phyloP scores from a whole-genome alignment of 2,329 filamentous ascomycete species.

The Venturia effusa region DNA sequence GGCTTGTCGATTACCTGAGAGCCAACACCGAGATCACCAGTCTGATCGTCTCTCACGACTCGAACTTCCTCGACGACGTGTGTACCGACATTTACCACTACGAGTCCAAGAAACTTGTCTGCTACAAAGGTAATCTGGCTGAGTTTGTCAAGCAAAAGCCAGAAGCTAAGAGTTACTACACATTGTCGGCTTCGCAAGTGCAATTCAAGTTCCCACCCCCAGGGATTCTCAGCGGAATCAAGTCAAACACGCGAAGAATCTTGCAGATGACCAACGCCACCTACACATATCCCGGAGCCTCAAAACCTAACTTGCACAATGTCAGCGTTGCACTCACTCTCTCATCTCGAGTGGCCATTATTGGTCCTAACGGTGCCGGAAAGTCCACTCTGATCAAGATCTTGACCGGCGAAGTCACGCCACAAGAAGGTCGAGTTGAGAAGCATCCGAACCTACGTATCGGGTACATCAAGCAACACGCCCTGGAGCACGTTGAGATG shows the following conservation, averaged over 20 bases:
- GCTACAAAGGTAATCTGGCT: conserved; percentile 72
- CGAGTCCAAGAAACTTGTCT: conserved; percentile 89
- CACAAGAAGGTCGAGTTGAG: conserved; percentile 75
- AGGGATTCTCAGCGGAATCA: conserved; percentile 88
- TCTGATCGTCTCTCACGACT: conserved; percentile 97
- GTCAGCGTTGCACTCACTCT: conserved; percentile 81
- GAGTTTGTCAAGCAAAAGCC: conserved; percentile 82
- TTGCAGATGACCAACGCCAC: conserved; percentile 88
- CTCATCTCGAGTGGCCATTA: conserved; percentile 89
- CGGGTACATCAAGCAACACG: conserved; percentile 99
- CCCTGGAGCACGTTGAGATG: conserved; percentile 98
- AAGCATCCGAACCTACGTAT: conserved; percentile 98
- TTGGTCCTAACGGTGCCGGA: conserved; percentile 93
- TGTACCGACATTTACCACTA: conserved; percentile 99
- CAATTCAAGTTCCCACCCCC: conserved; percentile 98
- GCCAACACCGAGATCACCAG: conserved; percentile 93
- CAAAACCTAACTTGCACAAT: conserved; percentile 77
- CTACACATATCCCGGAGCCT: conserved; percentile 83
- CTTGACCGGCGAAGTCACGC: conserved; percentile 83
- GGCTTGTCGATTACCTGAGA: conserved; percentile 93
- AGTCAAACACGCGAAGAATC: conserved; percentile 87
- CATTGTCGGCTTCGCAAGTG: conserved; percentile 73
- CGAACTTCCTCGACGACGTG: conserved; percentile 89
- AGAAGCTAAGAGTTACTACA: conserved; percentile 97
- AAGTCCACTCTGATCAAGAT: conserved; percentile 98